Evolutionary conservation across 1,139 yeast genomes (phyloP).

Genomic region (Ashbya aceris): DNA sequence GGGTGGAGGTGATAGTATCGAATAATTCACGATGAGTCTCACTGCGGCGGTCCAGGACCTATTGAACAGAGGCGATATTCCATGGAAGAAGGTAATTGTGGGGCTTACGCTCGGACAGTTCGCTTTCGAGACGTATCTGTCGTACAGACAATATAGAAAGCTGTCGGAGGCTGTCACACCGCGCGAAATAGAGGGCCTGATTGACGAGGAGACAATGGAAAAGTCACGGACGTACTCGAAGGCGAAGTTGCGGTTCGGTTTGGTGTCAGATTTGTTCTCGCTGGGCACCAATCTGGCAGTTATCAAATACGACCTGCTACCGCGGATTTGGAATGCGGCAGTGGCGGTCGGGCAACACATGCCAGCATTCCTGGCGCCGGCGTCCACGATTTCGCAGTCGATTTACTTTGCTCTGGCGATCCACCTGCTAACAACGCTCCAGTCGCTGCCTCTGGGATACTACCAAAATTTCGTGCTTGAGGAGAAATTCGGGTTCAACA

Average conservation of each 20-base stretch:
- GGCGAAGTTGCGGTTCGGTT: constrained; percentile 69
- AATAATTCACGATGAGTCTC: constrained; percentile 22
- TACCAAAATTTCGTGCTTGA: constrained; percentile 82
- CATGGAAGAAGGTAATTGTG: constrained; percentile 70
- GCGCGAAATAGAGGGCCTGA: constrained; percentile 50
- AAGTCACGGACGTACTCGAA: constrained; percentile 75
- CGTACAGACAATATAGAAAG: constrained; percentile 68
- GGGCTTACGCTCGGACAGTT: constrained; percentile 73
- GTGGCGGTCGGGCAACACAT: constrained; percentile 37
- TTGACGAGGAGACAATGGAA: constrained; percentile 61
- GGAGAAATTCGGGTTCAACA: constrained; percentile 88
- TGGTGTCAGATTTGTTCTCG: constrained; percentile 44
- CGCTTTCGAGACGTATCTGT: constrained; percentile 62
- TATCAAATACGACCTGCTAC: constrained; percentile 54
- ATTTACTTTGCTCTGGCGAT: constrained; percentile 49
- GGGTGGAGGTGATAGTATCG: too few relatives aligned
- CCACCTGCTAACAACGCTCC: constrained; percentile 40
- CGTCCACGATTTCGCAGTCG: constrained; percentile 59
- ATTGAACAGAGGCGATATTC: constrained; percentile 50
- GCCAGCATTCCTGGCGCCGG: constrained; percentile 29
- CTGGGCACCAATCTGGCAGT: constrained; percentile 49
- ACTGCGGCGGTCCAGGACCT: constrained; percentile 32
- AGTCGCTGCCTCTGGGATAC: constrained; percentile 59
- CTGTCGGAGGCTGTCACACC: constrained; percentile 50
- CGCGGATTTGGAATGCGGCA: constrained; percentile 51